Conservation (phyloP, 2,329 filamentous ascomycete species). For the Aspergillus sergii region DNA sequence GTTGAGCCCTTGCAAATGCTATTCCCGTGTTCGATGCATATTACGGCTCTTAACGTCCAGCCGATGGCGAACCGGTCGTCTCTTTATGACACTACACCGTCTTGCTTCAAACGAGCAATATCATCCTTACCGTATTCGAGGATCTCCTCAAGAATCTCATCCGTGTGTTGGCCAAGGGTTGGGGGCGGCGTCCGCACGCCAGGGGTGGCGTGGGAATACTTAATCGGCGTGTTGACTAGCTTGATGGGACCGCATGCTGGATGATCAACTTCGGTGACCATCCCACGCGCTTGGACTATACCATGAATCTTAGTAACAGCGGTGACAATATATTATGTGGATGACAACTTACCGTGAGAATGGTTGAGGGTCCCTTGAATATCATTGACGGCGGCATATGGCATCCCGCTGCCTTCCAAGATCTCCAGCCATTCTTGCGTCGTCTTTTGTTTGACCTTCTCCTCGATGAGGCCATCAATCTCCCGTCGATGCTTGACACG, state of each 20-base stretch:
- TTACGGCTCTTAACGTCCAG: not conserved
- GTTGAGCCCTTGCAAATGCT: not conserved
- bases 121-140: slow-evolving; percentile 62
- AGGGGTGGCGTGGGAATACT: slow-evolving; percentile 82
- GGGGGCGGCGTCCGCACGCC: slow-evolving; percentile 78
- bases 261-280: slow-evolving; percentile 89
- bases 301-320: not conserved
- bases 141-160: slow-evolving; percentile 69
- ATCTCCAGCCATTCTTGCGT: slow-evolving; percentile 85
- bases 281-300: slow-evolving; percentile 70
- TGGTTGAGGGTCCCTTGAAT: slow-evolving; percentile 82
- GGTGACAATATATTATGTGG: not conserved
- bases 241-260: slow-evolving; percentile 80
- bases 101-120: slow-evolving; percentile 64
- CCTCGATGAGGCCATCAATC: slow-evolving; percentile 78
- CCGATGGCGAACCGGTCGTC: not conserved
- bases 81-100: slow-evolving; percentile 65
- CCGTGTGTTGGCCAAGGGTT: slow-evolving; percentile 82
- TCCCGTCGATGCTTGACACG: slow-evolving; percentile 69
- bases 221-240: slow-evolving; percentile 91
- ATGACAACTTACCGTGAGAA: slow-evolving; percentile 66
- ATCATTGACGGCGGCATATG: slow-evolving; percentile 93
- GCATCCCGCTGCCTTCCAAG: slow-evolving; percentile 89
- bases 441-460: slow-evolving; percentile 71
- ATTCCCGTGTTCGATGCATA: not conserved